Conservation (phyloP, 2,329 filamentous ascomycete species). For the Aspergillus sp. region DNA sequence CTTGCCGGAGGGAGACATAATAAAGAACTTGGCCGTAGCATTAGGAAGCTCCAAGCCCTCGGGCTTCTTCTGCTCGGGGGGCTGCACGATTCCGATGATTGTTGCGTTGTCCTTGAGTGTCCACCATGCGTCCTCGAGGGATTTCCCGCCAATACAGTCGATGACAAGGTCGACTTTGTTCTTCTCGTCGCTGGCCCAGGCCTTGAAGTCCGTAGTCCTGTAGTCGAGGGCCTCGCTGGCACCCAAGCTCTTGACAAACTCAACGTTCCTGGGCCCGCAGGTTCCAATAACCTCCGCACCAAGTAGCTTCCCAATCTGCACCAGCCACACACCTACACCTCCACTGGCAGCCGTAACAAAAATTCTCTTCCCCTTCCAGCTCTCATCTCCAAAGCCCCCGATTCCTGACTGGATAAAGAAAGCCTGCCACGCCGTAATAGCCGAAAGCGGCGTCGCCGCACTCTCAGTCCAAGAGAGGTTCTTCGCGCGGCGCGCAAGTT, state of each 20-base stretch:
- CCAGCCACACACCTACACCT: slow-evolving; percentile 50
- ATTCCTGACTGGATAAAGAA: slow-evolving; percentile 45
- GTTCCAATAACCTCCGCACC: slow-evolving; percentile 47
- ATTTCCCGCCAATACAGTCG: slow-evolving; percentile 50
- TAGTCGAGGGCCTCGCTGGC: slow-evolving; percentile 51
- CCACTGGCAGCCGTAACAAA: slow-evolving; percentile 52
- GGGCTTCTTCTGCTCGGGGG: slow-evolving; percentile 39
- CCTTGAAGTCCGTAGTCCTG: slow-evolving; percentile 18
- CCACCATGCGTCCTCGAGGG: slow-evolving; percentile 49
- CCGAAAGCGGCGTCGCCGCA: slow-evolving; percentile 46
- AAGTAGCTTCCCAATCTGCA: slow-evolving; percentile 36
- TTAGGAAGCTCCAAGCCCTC: slow-evolving; percentile 26
- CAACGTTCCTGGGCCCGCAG: slow-evolving; percentile 44
- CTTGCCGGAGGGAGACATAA: slow-evolving; percentile 45
- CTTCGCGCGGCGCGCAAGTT: slow-evolving; percentile 43
- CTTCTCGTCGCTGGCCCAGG: slow-evolving; percentile 35
- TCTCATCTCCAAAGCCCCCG: slow-evolving; percentile 17
- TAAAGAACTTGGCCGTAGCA: slow-evolving; percentile 46
- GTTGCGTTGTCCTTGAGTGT: slow-evolving; percentile 41
- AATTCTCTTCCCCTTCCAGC: slow-evolving; percentile 40
- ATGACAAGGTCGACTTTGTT: slow-evolving; percentile 49
- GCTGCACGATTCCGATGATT: slow-evolving; percentile 47
- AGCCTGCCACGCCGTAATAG: slow-evolving; percentile 50
- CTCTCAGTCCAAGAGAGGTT: slow-evolving; percentile 42
- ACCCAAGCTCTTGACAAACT: slow-evolving; percentile 46